phyloP scores from a whole-genome alignment of 495 filamentous ascomycete genomes.

The Daldinia decipiens region DNA sequence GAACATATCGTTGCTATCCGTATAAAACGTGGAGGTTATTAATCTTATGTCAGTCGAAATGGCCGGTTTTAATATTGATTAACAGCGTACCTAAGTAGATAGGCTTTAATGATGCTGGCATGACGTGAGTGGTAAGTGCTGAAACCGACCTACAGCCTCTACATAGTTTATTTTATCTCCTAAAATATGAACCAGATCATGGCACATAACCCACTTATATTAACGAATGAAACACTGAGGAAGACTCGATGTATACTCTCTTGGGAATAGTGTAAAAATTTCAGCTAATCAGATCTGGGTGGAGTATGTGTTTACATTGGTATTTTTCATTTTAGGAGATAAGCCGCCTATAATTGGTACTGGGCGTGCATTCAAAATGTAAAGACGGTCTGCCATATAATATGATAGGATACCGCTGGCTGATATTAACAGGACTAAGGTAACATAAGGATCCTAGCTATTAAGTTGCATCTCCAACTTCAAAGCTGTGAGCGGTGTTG shows the following conservation, averaged over 20 bases:
- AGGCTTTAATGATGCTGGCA: conserved; percentile 27
- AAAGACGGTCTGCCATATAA: not conserved
- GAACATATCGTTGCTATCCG: conserved; percentile 19
- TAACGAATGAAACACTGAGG: not conserved
- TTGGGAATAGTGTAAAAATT: not conserved
- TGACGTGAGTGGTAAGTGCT: conserved; percentile 34
- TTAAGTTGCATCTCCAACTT: conserved; percentile 16
- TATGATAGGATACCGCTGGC: conserved; percentile 32
- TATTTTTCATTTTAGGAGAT: not conserved
- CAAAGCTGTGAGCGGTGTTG: conserved; percentile 7
- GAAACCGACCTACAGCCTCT: conserved; percentile 8
- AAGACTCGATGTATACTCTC: not conserved
- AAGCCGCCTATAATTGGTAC: conserved; percentile 2
- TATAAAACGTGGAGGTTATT: conserved; percentile 30
- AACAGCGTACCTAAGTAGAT: no score
- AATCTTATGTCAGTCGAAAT: conserved; percentile 30
- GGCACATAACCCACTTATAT: not conserved
- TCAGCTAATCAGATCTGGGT: not conserved
- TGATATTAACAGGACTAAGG: conserved; percentile 18
- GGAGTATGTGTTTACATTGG: not conserved
- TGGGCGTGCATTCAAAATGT: conserved; percentile 15
- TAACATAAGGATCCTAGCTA: conserved; percentile 9
- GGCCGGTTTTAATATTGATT: conserved; percentile 13
- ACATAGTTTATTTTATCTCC: conserved; percentile 18
- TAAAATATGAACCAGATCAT: not conserved